Evolutionary conservation across 2,329 filamentous ascomycete genomes (phyloP), one percentile per base, ranked within the genome.

Genomic region (Penicillium sp.): DNA sequence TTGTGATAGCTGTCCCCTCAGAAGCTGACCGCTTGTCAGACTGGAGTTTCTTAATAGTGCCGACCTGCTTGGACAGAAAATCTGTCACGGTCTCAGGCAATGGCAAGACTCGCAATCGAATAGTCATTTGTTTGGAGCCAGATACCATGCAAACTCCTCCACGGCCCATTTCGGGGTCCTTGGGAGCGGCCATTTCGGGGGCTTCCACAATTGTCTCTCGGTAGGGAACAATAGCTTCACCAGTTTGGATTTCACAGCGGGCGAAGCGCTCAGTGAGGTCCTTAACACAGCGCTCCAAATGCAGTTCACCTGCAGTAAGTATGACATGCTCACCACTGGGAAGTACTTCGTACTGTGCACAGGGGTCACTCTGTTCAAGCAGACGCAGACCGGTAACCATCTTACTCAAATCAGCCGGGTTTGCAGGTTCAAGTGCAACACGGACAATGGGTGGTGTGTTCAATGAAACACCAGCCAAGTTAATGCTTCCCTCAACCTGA

Each of bases 301-400:
- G 94, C 62, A 99, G 71, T 73, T 99, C 94, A 50, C 94, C 94
- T 5, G 94, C 94, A 0, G 94, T 97, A 33, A 96, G 75, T 19
- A 99, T 85, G 37, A 99, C 94, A 72, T 99, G 94, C 75, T 99
- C 94, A 52, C 94, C 94, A 63, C 88, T 97, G 52, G 88, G 84
- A 48, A 97, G 88, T 47, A 96, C 91, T 71, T 97, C 92, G 65
- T 99, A 99, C 71, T 96, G 88, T 13, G 93, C 94, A 67, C 94
- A 97, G 0, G 94, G 93, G 67, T 99, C 94, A 65, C 92, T 95
- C 69, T 97, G 92, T 28, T 96, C 92, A 1, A 99, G 84, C 16
- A 99, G 79, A 58, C 87, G 87, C 48, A 99, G 79, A 0, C 94
- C 94, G 5, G 85, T 83, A 52, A 99, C 92, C 92, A 99, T 95